Evolutionary conservation across 2,329 filamentous ascomycete genomes (phyloP).

Genomic region (Camptophora hylomeconis): DNA sequence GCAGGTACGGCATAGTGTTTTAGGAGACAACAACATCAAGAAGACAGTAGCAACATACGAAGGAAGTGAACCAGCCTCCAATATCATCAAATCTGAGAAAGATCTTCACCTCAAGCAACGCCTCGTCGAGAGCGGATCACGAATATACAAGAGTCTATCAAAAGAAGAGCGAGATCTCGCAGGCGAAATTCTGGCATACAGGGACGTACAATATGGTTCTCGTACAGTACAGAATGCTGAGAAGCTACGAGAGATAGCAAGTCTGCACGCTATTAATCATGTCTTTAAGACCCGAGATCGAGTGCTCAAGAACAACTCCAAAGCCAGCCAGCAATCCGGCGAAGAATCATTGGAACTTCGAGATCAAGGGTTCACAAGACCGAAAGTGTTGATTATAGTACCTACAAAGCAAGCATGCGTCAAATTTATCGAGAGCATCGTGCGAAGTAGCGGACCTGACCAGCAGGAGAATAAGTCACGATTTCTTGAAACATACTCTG

Average conservation of each 20-base stretch:
- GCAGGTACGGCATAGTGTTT: slow-evolving; percentile 26
- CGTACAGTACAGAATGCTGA: slow-evolving; percentile 57
- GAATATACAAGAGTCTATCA: slow-evolving; percentile 45
- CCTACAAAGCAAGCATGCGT: slow-evolving; percentile 81
- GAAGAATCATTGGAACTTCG: slow-evolving; percentile 57
- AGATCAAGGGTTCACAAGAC: slow-evolving; percentile 90
- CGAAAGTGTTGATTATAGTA: slow-evolving; percentile 81
- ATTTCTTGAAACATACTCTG: slow-evolving; percentile 72
- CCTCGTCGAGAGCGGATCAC: slow-evolving; percentile 42
- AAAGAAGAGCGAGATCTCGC: slow-evolving; percentile 52
- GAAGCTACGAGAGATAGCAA: slow-evolving; percentile 56
- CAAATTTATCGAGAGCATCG: slow-evolving; percentile 63
- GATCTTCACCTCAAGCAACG: slow-evolving; percentile 52
- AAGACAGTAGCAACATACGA: slow-evolving; percentile 5
- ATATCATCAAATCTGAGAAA: slow-evolving; percentile 4
- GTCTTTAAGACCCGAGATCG: slow-evolving; percentile 84
- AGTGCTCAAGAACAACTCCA: slow-evolving; percentile 84
- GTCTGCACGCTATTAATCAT: slow-evolving; percentile 81
- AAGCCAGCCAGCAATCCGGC: slow-evolving; percentile 53
- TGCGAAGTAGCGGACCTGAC: slow-evolving; percentile 63
- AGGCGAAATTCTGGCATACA: slow-evolving; percentile 66
- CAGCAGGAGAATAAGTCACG: slow-evolving; percentile 92
- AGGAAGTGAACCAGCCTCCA: background rate
- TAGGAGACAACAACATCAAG: slow-evolving; percentile 18
- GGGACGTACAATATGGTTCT: slow-evolving; percentile 64